phyloP scores from a whole-genome alignment of 2,329 filamentous ascomycete species.

The Alternaria rosae region DNA sequence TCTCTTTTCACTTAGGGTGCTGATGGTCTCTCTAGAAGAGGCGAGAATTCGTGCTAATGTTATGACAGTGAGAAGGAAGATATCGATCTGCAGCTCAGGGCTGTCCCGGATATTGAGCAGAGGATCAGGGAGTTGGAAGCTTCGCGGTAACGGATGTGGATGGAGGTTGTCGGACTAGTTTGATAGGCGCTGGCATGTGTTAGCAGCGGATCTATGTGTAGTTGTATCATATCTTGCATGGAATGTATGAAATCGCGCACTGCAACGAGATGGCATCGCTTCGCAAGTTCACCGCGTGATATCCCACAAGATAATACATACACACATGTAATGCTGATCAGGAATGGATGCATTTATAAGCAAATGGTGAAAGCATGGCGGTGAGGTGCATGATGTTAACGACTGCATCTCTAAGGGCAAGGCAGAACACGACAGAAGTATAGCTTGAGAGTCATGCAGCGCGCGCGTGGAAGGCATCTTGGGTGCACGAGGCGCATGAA shows the following conservation, averaged over 20 bases:
- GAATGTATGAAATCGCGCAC: not conserved
- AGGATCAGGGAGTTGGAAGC: slow-evolving; percentile 78
- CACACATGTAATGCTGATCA: too few species aligned
- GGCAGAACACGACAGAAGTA: not conserved
- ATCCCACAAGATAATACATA: not conserved
- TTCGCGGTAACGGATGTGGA: slow-evolving; percentile 8
- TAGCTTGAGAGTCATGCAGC: not conserved
- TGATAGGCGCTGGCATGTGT: not conserved
- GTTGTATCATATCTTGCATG: not conserved
- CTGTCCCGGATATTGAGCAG: slow-evolving; percentile 87
- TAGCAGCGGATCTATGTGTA: not conserved
- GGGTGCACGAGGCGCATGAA: not conserved
- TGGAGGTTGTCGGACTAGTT: not conserved
- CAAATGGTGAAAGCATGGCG: not conserved
- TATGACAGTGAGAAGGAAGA: slow-evolving; percentile 81
- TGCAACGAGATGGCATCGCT: not conserved
- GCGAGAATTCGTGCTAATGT: slow-evolving; percentile 21
- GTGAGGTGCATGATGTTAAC: not conserved
- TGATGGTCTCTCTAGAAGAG: not conserved
- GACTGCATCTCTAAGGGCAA: not conserved
- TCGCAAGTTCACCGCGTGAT: not conserved
- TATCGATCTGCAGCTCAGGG: slow-evolving; percentile 81
- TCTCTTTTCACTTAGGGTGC: not conserved
- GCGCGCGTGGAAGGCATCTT: not conserved
- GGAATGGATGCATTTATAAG: not conserved